These are phyloP conservation scores for Dipodascus albidus DNA, from an alignment of 805 yeast species.

Conservation along the genomic window DNA sequence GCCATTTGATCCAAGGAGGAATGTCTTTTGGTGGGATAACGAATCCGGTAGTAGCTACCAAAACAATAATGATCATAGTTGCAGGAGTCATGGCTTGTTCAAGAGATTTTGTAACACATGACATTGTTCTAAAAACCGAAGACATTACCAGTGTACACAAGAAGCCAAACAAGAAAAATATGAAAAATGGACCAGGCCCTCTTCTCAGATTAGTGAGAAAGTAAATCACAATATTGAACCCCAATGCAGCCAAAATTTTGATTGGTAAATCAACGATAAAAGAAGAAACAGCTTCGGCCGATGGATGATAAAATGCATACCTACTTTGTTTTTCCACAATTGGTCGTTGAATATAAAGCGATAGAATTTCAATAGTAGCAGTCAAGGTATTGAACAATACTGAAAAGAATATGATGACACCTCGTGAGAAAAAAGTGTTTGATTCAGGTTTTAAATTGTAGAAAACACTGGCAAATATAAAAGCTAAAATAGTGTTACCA, in stretches of 20 bases:
- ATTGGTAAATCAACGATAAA: conserved; percentile 48
- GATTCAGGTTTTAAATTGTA: conserved; percentile 38
- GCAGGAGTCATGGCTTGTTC: conserved; percentile 36
- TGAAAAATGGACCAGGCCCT: conserved; percentile 43
- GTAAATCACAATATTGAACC: conserved; percentile 39
- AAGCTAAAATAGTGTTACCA: conserved; percentile 40
- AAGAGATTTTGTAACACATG: conserved; percentile 26
- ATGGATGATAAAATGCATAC: conserved; percentile 47
- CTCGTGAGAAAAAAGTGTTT: conserved; percentile 42
- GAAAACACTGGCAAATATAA: conserved; percentile 47
- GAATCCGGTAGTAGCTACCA: conserved; percentile 37
- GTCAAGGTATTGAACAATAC: conserved; percentile 35
- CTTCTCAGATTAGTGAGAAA: conserved; percentile 45
- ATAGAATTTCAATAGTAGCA: conserved; percentile 34
- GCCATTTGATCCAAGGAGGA: conserved; percentile 43
- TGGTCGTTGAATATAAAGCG: conserved; percentile 37
- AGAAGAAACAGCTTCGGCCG: conserved; percentile 55
- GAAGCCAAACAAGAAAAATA: conserved; percentile 33
- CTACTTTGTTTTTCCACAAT: conserved; percentile 49
- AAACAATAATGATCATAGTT: conserved; percentile 28
- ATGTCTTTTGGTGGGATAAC: conserved; percentile 34
- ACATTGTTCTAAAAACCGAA: conserved; percentile 35
- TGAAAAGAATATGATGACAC: conserved; percentile 53
- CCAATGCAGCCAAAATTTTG: conserved; percentile 32
- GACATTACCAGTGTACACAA: conserved; percentile 43